phyloP scores from a whole-genome alignment of 1,284 basidiomycete genomes.

The Tilletia walkeri region DNA sequence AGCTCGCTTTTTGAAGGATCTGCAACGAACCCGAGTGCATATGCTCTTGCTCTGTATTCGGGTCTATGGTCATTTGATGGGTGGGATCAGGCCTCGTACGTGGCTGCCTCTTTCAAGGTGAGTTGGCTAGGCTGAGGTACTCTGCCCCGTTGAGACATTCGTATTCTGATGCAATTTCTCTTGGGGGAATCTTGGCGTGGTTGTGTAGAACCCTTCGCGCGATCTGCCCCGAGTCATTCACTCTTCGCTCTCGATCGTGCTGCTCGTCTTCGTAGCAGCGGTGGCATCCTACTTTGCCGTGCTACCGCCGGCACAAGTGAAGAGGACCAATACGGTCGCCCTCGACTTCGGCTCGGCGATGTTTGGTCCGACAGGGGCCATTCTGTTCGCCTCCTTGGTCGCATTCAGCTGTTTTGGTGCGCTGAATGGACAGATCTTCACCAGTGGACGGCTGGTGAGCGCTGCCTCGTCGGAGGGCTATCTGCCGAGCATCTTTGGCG shows the following conservation, averaged over 20 bases:
- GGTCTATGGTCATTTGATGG: conserved; percentile 94
- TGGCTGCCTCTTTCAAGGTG: conserved; percentile 81
- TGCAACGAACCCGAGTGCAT: conserved; percentile 74
- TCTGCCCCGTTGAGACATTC: neutral
- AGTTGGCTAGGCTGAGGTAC: neutral
- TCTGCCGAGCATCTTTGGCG: conserved; percentile 58
- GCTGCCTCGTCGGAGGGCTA: conserved; percentile 85
- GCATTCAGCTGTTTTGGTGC: conserved; percentile 72
- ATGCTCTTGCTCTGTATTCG: conserved; percentile 90
- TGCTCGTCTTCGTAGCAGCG: conserved; percentile 74
- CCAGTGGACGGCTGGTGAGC: conserved; percentile 73
- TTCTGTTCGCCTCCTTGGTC: conserved; percentile 82
- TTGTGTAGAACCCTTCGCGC: conserved; percentile 53
- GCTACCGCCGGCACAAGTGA: conserved; percentile 68
- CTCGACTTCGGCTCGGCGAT: conserved; percentile 81
- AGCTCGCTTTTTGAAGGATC: conserved; percentile 68
- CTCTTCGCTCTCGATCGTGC: conserved; percentile 76
- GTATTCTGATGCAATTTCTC: neutral
- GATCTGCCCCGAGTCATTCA: conserved; percentile 89
- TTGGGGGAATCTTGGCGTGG: neutral
- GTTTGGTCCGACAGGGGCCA: conserved; percentile 80
- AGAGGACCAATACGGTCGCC: conserved; percentile 77
- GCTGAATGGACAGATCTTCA: conserved; percentile 44
- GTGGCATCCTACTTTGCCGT: conserved; percentile 92
- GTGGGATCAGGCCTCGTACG: conserved; percentile 76